Base-by-base conservation (phyloP, 2,329 filamentous ascomycete genomes). In the Venturiaceae sp. region DNA sequence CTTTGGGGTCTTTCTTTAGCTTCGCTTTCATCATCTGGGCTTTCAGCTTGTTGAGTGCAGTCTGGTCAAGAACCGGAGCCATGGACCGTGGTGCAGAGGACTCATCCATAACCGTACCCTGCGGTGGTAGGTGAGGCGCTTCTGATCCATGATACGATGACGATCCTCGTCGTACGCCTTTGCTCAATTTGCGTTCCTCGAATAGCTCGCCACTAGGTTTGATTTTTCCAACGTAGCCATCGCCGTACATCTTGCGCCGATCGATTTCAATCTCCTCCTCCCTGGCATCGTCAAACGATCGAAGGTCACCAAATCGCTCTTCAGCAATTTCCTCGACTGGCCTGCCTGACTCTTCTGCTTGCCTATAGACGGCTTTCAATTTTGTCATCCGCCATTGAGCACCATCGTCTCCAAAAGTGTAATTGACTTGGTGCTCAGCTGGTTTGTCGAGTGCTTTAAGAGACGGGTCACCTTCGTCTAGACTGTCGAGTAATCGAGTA, bases 301-400 rank as follows among this genome's bases (percentile, higher is more conserved):
- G 82, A 16, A 99, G 68, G 63, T 83, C 84, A 1, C 92, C 92
- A 67, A 88, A 96, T 13, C 90, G 81, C 64, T 96, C 88, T 37
- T 88, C 66, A 0, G 92, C 94, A 53, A 97, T 77, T 1, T 95
- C 89, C 6, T 97, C 92, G 0, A 95, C 79, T 0, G 82, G 66
- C n/a, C 80, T 80, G 0, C 85, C 85, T 0, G 78, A 85, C 65
- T 94, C 86, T 64, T 95, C 80, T 0, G 91, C 90, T 57, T 86
- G 81, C 28, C 83, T 82, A 70, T 95, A 96, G 1, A 96, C 89
- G 11, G 85, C 87, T 63, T 88, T 91, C 33, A 99, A 82, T 71
- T 92, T 96, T 5, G 87, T 95, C 92, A 99, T 96, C 54, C 95
- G 86, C 94, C 95, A 99, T 65, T 90, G 83, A 14, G 92, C 92